Evolutionary conservation across 345 rosid species (phyloP).

Genomic region (Salix viminalis): DNA sequence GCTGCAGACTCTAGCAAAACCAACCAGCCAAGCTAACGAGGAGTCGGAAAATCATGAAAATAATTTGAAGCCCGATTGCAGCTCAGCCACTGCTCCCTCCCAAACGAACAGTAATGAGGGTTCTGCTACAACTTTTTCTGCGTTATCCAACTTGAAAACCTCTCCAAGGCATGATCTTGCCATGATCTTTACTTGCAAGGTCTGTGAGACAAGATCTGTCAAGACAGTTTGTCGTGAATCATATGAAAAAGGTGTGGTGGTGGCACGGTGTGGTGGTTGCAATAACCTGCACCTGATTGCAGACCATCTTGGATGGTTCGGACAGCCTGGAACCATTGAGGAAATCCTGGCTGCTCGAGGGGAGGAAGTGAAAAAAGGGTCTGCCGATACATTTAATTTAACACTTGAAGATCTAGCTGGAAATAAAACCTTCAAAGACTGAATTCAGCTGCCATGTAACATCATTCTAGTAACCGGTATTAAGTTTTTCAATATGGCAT

Average conservation of each 20-base stretch:
- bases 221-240: slow-evolving; percentile 72
- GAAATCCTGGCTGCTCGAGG: slow-evolving; percentile 78
- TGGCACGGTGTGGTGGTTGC: slow-evolving; percentile 76
- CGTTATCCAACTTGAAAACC: slow-evolving; percentile 48
- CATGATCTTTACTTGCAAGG: slow-evolving; percentile 82
- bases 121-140: slow-evolving; percentile 31
- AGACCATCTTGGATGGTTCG: slow-evolving; percentile 84
- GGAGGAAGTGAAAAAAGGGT: slow-evolving; percentile 74
- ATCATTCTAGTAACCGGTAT: background rate
- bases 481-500: too few species aligned
- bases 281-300: slow-evolving; percentile 82
- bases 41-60: slow-evolving; percentile 18
- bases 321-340: slow-evolving; percentile 78
- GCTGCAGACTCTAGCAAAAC: slow-evolving; percentile 35
- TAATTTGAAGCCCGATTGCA: slow-evolving; percentile 18
- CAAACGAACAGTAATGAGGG: slow-evolving; percentile 17
- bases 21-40: slow-evolving; percentile 19
- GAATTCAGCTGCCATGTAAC: background rate
- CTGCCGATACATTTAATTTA: slow-evolving; percentile 62
- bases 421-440: slow-evolving; percentile 34
- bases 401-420: slow-evolving; percentile 88
- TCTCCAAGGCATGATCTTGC: slow-evolving; percentile 80
- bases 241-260: slow-evolving; percentile 84
- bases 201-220: slow-evolving; percentile 78
- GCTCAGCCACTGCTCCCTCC: slow-evolving; percentile 18